Conservation (phyloP, 2,329 filamentous ascomycete genomes). For the Polytolypa hystricis region DNA sequence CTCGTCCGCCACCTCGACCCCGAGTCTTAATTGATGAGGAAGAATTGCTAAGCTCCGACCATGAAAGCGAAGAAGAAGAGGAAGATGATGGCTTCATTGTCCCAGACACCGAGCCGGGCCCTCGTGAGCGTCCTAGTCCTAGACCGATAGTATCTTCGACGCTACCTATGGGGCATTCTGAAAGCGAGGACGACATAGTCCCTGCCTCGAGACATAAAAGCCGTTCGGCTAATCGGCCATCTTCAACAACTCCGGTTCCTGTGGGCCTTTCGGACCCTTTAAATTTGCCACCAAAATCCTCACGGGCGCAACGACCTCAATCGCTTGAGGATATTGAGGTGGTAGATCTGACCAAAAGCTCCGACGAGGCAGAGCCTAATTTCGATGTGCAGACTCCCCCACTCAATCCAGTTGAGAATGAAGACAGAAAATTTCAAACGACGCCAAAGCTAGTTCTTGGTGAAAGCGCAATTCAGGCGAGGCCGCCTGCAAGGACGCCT, state of each 20-base stretch:
- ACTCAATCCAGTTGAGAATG: conserved; percentile 19
- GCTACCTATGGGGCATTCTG: conserved; percentile 3
- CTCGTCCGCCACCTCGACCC: conserved; percentile 4
- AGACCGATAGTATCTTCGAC: not conserved
- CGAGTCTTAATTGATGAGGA: conserved; percentile 17
- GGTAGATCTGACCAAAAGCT: conserved; percentile 27
- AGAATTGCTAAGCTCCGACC: conserved; percentile 25
- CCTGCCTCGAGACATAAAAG: conserved; percentile 11
- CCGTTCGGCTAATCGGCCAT: not conserved
- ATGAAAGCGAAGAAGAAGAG: conserved; percentile 10
- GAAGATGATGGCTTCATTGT: conserved; percentile 23
- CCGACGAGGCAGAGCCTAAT: conserved; percentile 7
- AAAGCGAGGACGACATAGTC: conserved; percentile 17
- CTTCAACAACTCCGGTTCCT: not conserved
- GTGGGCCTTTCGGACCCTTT: not conserved
- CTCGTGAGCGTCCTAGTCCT: not conserved
- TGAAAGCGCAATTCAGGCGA: not conserved
- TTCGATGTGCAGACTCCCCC: conserved; percentile 26
- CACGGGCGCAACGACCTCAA: not conserved
- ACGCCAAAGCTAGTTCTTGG: not conserved
- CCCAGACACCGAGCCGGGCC: conserved; percentile 11
- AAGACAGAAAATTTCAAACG: not conserved
- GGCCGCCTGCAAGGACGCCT: not conserved
- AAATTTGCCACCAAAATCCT: not conserved
- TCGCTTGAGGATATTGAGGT: conserved; percentile 9